These are phyloP conservation scores for Aspergillus piperis DNA, from an alignment of 2,329 filamentous ascomycete genomes.

Conservation along the genomic window DNA sequence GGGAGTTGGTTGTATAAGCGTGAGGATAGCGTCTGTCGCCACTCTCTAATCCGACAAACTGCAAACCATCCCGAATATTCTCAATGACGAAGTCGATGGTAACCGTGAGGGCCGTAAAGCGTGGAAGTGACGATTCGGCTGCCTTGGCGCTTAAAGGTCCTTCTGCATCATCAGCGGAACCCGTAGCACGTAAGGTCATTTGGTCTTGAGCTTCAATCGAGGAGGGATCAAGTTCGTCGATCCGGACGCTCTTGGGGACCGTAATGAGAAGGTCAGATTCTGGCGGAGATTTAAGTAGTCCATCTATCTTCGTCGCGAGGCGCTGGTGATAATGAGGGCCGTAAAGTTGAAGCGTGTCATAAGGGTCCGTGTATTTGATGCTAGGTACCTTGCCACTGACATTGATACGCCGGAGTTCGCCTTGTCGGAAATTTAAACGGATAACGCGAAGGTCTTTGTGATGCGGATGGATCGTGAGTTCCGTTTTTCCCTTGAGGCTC, in stretches of 20 bases:
- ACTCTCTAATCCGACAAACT: conserved; percentile 84
- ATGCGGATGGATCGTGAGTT: conserved; percentile 74
- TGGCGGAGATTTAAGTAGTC: conserved; percentile 53
- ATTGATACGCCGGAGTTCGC: conserved; percentile 56
- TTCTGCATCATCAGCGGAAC: conserved; percentile 40
- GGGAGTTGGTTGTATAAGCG: conserved; percentile 81
- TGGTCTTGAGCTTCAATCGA: conserved; percentile 52
- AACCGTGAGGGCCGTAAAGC: conserved; percentile 63
- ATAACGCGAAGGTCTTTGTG: conserved; percentile 57
- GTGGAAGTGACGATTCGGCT: conserved; percentile 43
- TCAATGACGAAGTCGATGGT: conserved; percentile 76
- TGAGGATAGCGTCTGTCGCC: conserved; percentile 84
- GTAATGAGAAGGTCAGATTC: conserved; percentile 61
- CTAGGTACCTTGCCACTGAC: conserved; percentile 46
- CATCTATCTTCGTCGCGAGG: conserved; percentile 67
- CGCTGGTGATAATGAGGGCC: conserved; percentile 75
- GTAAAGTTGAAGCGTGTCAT: conserved; percentile 53
- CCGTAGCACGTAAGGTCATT: conserved; percentile 44
- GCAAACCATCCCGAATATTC: conserved; percentile 79
- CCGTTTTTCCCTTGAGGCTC: conserved; percentile 73
- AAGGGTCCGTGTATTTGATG: conserved; percentile 44
- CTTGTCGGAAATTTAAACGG: conserved; percentile 64
- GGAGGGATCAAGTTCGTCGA: conserved; percentile 61
- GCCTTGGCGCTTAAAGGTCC: conserved; percentile 36
- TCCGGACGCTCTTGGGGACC: conserved; percentile 62